These are phyloP conservation scores for Hypoxylon sp. DNA, from an alignment of 2,329 filamentous ascomycete species.

Conservation along the genomic window DNA sequence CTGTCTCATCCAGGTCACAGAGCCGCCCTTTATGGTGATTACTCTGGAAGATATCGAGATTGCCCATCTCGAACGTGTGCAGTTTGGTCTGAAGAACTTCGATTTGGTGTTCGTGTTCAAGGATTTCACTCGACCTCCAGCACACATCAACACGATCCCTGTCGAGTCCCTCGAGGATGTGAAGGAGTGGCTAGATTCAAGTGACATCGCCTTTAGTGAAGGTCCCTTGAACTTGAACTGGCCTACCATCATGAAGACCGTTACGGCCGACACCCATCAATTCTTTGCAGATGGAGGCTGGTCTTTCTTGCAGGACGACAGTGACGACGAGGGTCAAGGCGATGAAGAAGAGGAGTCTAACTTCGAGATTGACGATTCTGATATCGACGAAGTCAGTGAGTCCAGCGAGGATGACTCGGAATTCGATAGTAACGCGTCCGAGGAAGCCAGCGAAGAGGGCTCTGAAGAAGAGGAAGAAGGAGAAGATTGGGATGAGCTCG, in stretches of 20 bases:
- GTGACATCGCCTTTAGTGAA: slow-evolving; percentile 93
- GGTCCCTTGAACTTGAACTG: slow-evolving; percentile 98
- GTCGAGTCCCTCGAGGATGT: slow-evolving; percentile 94
- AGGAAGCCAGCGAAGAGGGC: slow-evolving; percentile 80
- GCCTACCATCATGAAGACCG: slow-evolving; percentile 99
- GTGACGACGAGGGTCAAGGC: slow-evolving; percentile 82
- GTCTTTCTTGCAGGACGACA: slow-evolving; percentile 89
- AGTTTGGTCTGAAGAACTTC: slow-evolving; percentile 98
- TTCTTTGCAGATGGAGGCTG: slow-evolving; percentile 97
- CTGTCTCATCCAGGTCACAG: slow-evolving; percentile 94
- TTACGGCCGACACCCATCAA: slow-evolving; percentile 88
- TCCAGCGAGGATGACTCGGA: slow-evolving; percentile 85
- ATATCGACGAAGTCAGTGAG: slow-evolving; percentile 83
- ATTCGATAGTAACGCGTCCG: slow-evolving; percentile 88
- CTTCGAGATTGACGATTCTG: slow-evolving; percentile 89
- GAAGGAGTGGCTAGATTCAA: slow-evolving; percentile 96
- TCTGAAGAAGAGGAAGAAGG: slow-evolving; percentile 71
- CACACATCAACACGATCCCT: slow-evolving; percentile 97
- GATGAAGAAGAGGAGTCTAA: slow-evolving; percentile 90
- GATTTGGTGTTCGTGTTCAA: slow-evolving; percentile 99
- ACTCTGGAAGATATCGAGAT: slow-evolving; percentile 96
- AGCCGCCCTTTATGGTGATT: slow-evolving; percentile 95
- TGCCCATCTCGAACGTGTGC: slow-evolving; percentile 92
- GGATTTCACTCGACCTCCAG: slow-evolving; percentile 88
- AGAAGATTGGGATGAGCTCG: slow-evolving; percentile 94